phyloP scores from a whole-genome alignment of 192 early-diverging fungal species.

The Cetraspora pellucida region DNA sequence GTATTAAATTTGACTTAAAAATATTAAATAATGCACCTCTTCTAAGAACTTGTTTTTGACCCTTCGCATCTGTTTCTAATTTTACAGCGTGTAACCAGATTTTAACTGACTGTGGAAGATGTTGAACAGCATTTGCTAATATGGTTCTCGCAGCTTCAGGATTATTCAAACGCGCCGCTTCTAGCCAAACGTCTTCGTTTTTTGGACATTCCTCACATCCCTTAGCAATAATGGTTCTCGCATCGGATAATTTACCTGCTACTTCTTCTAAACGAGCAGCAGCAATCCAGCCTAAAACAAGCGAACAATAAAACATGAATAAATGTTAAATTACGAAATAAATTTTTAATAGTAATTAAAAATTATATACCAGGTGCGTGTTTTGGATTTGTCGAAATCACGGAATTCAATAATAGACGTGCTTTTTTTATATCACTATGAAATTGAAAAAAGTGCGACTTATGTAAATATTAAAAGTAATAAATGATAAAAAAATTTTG shows the following conservation, averaged over 20 bases:
- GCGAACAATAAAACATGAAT: too few relatives aligned
- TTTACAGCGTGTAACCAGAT: conserved; percentile 90
- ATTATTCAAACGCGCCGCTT: conserved; percentile 88
- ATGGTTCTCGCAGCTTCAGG: conserved; percentile 85
- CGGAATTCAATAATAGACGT: conserved; percentile 82
- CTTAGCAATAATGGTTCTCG: conserved; percentile 83
- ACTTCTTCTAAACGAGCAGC: conserved; percentile 95
- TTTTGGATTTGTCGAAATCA: conserved; percentile 92
- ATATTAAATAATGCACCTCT: conserved; percentile 40
- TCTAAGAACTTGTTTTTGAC: conserved; percentile 81
- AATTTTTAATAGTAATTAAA: too few relatives aligned
- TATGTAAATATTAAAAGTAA: not conserved
- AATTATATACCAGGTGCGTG: conserved; percentile 71
- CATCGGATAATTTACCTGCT: conserved; percentile 80
- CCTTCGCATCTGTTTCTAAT: conserved; percentile 76
- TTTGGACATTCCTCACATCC: conserved; percentile 95
- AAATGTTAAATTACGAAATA: too few relatives aligned
- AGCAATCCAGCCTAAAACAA: conserved; percentile 80
- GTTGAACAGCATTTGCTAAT: conserved; percentile 86
- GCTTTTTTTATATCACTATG: conserved; percentile 84
- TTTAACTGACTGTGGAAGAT: conserved; percentile 89
- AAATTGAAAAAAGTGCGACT: conserved; percentile 44
- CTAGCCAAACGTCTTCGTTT: conserved; percentile 96
- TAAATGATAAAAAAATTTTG: not conserved
- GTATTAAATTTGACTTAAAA: not conserved